phyloP scores from a whole-genome alignment of 2,329 filamentous ascomycete genomes.

The Colletotrichum tropicicola region DNA sequence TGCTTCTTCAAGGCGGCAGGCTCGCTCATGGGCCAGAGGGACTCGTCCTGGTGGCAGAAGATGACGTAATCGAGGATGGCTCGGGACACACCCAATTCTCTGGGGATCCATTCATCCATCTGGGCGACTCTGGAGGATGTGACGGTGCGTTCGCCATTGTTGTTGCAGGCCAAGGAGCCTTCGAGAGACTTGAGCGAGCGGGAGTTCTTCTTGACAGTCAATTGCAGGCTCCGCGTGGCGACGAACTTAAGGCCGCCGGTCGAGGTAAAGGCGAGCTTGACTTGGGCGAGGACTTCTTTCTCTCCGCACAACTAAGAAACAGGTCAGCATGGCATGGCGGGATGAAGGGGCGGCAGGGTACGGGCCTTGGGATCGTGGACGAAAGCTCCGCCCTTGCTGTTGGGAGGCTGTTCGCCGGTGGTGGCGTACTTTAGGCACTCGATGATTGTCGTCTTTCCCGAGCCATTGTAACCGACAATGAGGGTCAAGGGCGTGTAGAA shows the following conservation, averaged over 20 bases:
- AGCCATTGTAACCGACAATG: slow-evolving; percentile 97
- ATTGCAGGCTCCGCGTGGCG: slow-evolving; percentile 82
- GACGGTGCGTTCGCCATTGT: slow-evolving; percentile 80
- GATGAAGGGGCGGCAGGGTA: too few species aligned
- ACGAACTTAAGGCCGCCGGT: slow-evolving; percentile 84
- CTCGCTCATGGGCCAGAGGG: slow-evolving; percentile 94
- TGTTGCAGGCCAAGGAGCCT: slow-evolving; percentile 77
- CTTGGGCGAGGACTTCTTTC: slow-evolving; percentile 88
- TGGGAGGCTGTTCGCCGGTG: slow-evolving; percentile 91
- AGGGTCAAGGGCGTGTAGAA: slow-evolving; percentile 93
- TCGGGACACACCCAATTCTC: slow-evolving; percentile 86
- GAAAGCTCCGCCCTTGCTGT: slow-evolving; percentile 90
- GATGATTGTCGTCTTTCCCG: slow-evolving; percentile 98
- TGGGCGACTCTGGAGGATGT: slow-evolving; percentile 85
- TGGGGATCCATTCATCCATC: slow-evolving; percentile 84
- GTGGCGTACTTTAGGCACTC: slow-evolving; percentile 99
- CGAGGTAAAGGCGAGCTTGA: slow-evolving; percentile 87
- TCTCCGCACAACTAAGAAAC: slow-evolving; percentile 75
- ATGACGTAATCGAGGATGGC: slow-evolving; percentile 95
- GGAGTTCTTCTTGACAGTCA: slow-evolving; percentile 84
- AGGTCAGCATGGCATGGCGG: slow-evolving; percentile 11
- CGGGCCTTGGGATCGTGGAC: slow-evolving; percentile 89
- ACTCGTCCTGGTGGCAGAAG: slow-evolving; percentile 98
- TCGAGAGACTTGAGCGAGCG: slow-evolving; percentile 86
- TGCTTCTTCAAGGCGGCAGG: slow-evolving; percentile 86